Evolutionary conservation across 371 early-diverging fungal species (phyloP).

Genomic region (Cokeromyces recurvatus): DNA sequence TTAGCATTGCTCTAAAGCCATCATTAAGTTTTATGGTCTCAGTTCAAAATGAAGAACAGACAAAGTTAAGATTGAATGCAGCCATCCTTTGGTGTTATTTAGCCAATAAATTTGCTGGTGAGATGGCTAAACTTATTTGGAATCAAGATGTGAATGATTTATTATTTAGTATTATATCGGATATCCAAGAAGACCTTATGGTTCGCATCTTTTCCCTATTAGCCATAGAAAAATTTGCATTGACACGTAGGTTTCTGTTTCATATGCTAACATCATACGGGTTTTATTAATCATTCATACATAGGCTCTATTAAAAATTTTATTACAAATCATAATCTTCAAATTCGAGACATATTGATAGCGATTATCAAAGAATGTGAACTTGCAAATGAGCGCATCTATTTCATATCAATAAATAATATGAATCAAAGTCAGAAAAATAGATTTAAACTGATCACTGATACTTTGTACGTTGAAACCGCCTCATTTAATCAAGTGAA

Average conservation of each 20-base stretch:
- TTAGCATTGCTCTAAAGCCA: no score
- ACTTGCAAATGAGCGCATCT: background rate
- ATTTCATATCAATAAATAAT: background rate
- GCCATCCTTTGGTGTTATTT: constrained; percentile 37
- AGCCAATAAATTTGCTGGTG: constrained; percentile 46
- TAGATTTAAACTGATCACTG: no score
- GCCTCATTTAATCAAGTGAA: no score
- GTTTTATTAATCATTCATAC: background rate
- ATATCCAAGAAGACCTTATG: constrained; percentile 24
- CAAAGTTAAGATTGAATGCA: constrained; percentile 26
- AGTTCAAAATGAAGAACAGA: constrained; percentile 3
- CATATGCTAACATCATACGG: background rate
- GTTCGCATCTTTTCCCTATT: constrained; percentile 36
- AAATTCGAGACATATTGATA: constrained; percentile 20
- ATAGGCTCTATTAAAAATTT: constrained; percentile 28
- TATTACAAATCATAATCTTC: constrained; percentile 24
- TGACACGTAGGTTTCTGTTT: constrained; percentile 33
- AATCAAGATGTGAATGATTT: constrained; percentile 31
- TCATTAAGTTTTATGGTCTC: background rate
- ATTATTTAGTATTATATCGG: constrained; percentile 22
- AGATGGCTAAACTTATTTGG: constrained; percentile 32
- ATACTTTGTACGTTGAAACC: no score
- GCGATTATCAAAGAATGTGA: constrained; percentile 33
- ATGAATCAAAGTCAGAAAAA: no score
- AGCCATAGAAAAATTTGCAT: constrained; percentile 45